A percentile compares a stretch with the other conserved stretches of the same genome.
These are phyloP conservation scores for Trichoderma guizhouense DNA, from an alignment of 2,329 filamentous ascomycete genomes.

Conservation along the genomic window DNA sequence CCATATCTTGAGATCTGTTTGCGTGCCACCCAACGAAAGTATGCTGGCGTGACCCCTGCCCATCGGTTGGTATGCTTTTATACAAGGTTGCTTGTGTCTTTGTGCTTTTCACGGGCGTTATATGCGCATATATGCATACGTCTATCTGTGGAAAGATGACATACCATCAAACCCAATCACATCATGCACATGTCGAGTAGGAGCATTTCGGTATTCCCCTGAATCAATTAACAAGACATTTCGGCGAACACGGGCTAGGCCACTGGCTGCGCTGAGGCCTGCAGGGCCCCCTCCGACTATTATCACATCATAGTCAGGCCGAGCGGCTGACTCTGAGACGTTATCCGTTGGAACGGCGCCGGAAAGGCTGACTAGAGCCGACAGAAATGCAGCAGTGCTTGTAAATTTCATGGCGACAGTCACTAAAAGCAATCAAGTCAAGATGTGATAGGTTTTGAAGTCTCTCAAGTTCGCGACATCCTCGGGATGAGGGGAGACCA, in stretches of 20 bases:
- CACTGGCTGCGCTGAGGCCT: conserved; percentile 52
- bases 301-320: conserved; percentile 49
- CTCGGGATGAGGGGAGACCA: not conserved
- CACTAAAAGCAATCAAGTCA: not conserved
- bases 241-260: conserved; percentile 55
- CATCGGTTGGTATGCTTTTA: not conserved
- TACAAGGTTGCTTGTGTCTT: not conserved
- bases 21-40: conserved; percentile 53
- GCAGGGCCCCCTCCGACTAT: conserved; percentile 57
- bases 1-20: conserved; percentile 50
- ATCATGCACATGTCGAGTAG: conserved; percentile 59
- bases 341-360: not conserved
- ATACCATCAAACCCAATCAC: conserved; percentile 58
- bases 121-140: not conserved
- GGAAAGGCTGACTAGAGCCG: not conserved
- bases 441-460: not conserved
- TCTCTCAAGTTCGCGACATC: not conserved
- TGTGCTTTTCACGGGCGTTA: not conserved
- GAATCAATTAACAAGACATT: conserved; percentile 57
- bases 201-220: conserved; percentile 53
- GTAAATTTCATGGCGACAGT: not conserved
- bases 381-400: not conserved
- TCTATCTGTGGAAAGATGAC: not conserved
- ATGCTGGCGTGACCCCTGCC: conserved; percentile 51
- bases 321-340: not conserved